These are phyloP conservation scores for Wallacemonas sp. DNA, from an alignment of 208 protist species.

Conservation along the genomic window DNA sequence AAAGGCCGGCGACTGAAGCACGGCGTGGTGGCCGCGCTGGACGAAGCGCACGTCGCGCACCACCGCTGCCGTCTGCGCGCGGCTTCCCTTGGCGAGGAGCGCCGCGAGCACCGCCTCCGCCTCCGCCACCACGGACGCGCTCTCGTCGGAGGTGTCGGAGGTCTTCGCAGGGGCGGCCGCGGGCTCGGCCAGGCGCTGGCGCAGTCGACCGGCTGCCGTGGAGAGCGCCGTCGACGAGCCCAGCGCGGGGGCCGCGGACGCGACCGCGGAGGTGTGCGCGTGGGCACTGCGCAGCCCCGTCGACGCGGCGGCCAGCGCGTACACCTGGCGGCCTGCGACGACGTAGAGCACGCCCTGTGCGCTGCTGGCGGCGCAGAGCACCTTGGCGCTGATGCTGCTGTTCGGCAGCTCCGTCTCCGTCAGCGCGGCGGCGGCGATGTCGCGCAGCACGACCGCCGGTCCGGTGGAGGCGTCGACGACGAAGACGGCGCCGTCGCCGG, in stretches of 20 bases:
- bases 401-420: slow-evolving; percentile 27
- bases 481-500: slow-evolving; percentile 34
- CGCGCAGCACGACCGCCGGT: slow-evolving; percentile 26
- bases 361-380: slow-evolving; percentile 13
- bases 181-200: not conserved
- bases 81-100: slow-evolving; percentile 8
- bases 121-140: too few relatives aligned
- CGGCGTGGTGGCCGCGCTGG: slow-evolving; percentile 15
- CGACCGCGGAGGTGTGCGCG: not conserved
- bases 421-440: slow-evolving; percentile 18
- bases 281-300: too few relatives aligned
- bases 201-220: not conserved
- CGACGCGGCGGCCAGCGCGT: slow-evolving; percentile 10
- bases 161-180: too few relatives aligned
- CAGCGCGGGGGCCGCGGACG: not conserved
- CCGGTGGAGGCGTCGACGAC: slow-evolving; percentile 35
- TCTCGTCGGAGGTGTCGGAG: too few relatives aligned
- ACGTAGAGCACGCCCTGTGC: slow-evolving; percentile 24
- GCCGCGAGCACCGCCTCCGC: slow-evolving; percentile 11
- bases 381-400: slow-evolving; percentile 26
- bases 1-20: slow-evolving; percentile 28
- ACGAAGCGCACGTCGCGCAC: slow-evolving; percentile 39
- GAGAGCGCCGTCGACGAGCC: not conserved
- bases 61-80: slow-evolving; percentile 7
- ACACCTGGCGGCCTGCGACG: slow-evolving; percentile 38